phyloP scores from a whole-genome alignment of 2,329 filamentous ascomycete genomes.

The Sclerotinia subarctica region DNA sequence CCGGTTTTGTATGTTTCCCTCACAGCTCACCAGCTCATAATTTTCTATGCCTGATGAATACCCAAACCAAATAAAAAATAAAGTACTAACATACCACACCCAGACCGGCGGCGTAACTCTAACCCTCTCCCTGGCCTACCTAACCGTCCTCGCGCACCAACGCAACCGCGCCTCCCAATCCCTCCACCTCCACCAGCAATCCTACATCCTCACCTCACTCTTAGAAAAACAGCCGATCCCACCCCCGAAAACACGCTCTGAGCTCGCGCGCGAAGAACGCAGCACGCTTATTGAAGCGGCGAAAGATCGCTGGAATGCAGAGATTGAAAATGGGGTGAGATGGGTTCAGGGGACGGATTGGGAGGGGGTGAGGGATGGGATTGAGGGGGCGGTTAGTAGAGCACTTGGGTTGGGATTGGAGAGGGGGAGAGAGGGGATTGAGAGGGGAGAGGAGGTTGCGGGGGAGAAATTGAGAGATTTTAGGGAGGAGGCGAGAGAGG shows the following conservation, averaged over 20 bases:
- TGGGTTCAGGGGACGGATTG: conserved; percentile 67
- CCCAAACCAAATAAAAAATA: no score
- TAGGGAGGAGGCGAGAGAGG: conserved; percentile 42
- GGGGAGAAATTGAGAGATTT: conserved; percentile 40
- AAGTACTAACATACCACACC: conserved; percentile 39
- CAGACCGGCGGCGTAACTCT: conserved; percentile 71
- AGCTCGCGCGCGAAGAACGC: conserved; percentile 50
- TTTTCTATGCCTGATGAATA: background rate
- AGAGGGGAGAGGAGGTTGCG: conserved; percentile 36
- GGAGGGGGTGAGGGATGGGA: conserved; percentile 56
- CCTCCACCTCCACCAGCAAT: conserved; percentile 44
- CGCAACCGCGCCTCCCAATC: conserved; percentile 51
- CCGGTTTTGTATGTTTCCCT: conserved; percentile 66
- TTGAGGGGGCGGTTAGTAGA: conserved; percentile 50
- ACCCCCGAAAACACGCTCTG: conserved; percentile 50
- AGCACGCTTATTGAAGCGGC: conserved; percentile 60
- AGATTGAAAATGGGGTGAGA: conserved; percentile 63
- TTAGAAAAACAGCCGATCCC: conserved; percentile 48
- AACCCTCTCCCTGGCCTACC: conserved; percentile 69
- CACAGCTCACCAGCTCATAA: background rate
- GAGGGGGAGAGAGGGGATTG: conserved; percentile 35
- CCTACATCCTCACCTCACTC: conserved; percentile 52
- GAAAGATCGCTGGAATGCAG: conserved; percentile 76
- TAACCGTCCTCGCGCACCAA: conserved; percentile 67
- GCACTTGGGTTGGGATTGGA: conserved; percentile 39